These are phyloP conservation scores for Physaria fendleri DNA, from an alignment of 345 rosid species.

Conservation along the genomic window DNA sequence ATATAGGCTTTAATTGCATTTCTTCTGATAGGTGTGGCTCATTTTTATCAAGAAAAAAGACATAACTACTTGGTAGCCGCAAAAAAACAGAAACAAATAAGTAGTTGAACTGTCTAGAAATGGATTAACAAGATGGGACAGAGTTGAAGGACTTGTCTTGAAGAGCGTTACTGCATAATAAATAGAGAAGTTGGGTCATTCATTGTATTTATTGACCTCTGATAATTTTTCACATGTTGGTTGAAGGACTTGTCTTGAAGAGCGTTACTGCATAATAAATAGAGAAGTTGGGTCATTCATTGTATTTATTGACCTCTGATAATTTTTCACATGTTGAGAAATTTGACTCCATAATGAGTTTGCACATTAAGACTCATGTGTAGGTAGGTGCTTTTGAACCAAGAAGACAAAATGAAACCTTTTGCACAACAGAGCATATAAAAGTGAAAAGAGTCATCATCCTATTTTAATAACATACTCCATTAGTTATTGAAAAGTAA, in stretches of 20 bases:
- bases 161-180: not conserved
- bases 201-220: conserved; percentile 9
- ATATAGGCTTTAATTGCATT: conserved; percentile 3
- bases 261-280: conserved; percentile 1
- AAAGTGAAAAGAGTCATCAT: not conserved
- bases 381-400: too few relatives aligned
- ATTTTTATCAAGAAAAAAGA: not conserved
- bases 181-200: not conserved
- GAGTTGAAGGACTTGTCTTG: conserved; percentile 8
- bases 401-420: too few relatives aligned
- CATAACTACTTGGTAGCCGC: not conserved
- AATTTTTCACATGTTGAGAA: conserved; percentile 22
- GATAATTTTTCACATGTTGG: conserved; percentile 18
- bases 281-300: not conserved
- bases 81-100: too few relatives aligned
- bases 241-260: conserved; percentile 6
- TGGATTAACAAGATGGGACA: conserved; percentile 19
- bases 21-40: conserved; percentile 19
- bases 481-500: conserved; percentile 10
- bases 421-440: not conserved
- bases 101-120: too few relatives aligned
- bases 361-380: too few relatives aligned
- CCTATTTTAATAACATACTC: not conserved
- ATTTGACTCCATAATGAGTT: too few relatives aligned
- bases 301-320: conserved; percentile 7